Evolutionary conservation across 768 basidiomycete species (phyloP).

Genomic region (Cystoderma amianthinum): DNA sequence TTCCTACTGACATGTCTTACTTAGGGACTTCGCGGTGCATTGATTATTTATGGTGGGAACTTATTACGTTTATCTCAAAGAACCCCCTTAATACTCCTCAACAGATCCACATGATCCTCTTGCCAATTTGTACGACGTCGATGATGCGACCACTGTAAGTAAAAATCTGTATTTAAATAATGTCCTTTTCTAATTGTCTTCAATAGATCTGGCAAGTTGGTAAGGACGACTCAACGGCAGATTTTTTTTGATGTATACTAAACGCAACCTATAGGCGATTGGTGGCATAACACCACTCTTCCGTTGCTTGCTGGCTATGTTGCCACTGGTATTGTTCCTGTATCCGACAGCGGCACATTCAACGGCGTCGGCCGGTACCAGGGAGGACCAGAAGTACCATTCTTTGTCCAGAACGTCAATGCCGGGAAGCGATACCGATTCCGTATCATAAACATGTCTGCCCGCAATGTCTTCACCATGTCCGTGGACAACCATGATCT

Average conservation of each 20-base stretch:
- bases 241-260: no score
- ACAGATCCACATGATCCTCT: conserved; percentile 6
- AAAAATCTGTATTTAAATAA: no score
- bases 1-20: no score
- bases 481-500: conserved; percentile 25
- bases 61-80: no score
- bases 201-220: conserved; percentile 17
- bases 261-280: no score
- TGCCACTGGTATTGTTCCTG: conserved; percentile 18
- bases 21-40: conserved; percentile 16
- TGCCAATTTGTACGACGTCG: conserved; percentile 12
- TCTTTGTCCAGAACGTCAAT: conserved; percentile 33
- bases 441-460: conserved; percentile 43
- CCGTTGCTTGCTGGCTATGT: conserved; percentile 19
- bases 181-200: conserved; percentile 11
- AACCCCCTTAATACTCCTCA: no score
- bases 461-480: conserved; percentile 31
- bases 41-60: conserved; percentile 21
- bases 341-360: conserved; percentile 32
- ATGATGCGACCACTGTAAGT: conserved; percentile 9
- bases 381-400: conserved; percentile 29
- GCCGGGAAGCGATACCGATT: conserved; percentile 43
- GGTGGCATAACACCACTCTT: conserved; percentile 26
- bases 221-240: conserved; percentile 7
- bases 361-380: conserved; percentile 38